These are phyloP conservation scores for Collybia mongolica DNA, from an alignment of 768 basidiomycete genomes.

Conservation along the genomic window DNA sequence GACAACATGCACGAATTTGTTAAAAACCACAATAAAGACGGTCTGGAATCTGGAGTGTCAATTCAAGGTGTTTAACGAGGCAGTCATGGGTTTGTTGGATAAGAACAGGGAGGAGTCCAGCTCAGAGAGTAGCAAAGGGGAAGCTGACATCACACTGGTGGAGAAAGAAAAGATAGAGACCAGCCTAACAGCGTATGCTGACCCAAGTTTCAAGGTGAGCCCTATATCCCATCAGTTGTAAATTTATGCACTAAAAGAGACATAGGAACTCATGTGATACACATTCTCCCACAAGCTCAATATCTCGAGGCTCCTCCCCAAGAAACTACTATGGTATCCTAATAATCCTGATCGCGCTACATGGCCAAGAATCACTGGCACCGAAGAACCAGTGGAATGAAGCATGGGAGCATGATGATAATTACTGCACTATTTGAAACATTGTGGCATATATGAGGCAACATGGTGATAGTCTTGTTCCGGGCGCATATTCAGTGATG, in stretches of 20 bases:
- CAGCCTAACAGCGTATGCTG: neutral
- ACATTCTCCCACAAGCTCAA: neutral
- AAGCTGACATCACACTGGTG: neutral
- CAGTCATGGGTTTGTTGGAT: too few relatives aligned
- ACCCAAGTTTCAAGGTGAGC: neutral
- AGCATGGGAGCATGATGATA: neutral
- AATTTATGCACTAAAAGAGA: too few relatives aligned
- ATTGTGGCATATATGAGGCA: neutral
- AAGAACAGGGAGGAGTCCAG: too few relatives aligned
- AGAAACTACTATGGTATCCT: neutral
- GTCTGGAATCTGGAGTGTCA: too few relatives aligned
- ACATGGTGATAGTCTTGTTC: neutral
- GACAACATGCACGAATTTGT: too few relatives aligned
- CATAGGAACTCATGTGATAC: neutral
- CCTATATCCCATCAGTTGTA: too few relatives aligned
- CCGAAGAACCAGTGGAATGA: neutral
- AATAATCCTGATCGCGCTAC: neutral
- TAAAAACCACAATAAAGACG: too few relatives aligned
- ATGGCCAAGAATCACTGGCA: neutral
- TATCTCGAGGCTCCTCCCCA: neutral
- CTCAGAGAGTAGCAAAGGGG: neutral
- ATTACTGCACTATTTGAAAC: neutral
- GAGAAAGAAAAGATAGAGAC: neutral
- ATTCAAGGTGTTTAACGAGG: too few relatives aligned
- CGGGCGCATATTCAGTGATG: neutral